Base-by-base conservation (phyloP, 371 early-diverging fungal genomes). In the Mortierella polycephala region DNA sequence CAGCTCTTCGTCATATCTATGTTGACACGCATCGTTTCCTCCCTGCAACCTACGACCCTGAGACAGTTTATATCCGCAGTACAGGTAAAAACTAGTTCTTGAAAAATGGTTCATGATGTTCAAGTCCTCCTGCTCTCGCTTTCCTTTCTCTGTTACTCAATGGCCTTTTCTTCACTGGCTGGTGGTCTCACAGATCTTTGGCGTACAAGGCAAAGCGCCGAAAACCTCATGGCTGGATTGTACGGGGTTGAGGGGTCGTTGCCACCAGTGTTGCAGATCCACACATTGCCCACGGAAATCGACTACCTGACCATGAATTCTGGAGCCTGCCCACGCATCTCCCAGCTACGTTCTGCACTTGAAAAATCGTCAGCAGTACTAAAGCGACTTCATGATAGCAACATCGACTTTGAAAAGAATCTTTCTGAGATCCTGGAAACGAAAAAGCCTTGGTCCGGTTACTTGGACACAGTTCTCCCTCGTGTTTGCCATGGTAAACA, bases 161-260 rank as follows among this genome's bases (percentile, higher is more conserved):
- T 47, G 40, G 71, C 10, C 49, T 79, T 8, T 63, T 63, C 7
- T 30, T 55, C 67, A 44, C 55, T 80, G 6, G 69, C 61, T 47
- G 40, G 72, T 11, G 50, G 76, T 8, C 61, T 64, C 5, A 82
- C 82, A 51, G 75, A 86, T 55, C 42, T 75, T 20, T 84, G 86
- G 86, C 85, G 90, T 21, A 89, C 90, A 5, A 81, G 83, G 21
- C 84, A 87, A 54, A 86, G 88, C 16, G 89, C 84, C 0, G 81
- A 85, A 68, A 77, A 82, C 53, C 59, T 90, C 40, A 63, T 90
- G 58, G 82, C 81, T 44, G 86, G 86, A 7, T 49, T 89, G 39
- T 89, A 82, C 69, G 85, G 90, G 4, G 52, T 64, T 18, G 59
- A 64, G 41, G 20, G 21, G 5, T 30, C 30, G 0, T 49, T 75